Evolutionary conservation across 2,329 filamentous ascomycete species (phyloP), one percentile per base, ranked within the genome.

Genomic region (Hymenoscyphus albidus): DNA sequence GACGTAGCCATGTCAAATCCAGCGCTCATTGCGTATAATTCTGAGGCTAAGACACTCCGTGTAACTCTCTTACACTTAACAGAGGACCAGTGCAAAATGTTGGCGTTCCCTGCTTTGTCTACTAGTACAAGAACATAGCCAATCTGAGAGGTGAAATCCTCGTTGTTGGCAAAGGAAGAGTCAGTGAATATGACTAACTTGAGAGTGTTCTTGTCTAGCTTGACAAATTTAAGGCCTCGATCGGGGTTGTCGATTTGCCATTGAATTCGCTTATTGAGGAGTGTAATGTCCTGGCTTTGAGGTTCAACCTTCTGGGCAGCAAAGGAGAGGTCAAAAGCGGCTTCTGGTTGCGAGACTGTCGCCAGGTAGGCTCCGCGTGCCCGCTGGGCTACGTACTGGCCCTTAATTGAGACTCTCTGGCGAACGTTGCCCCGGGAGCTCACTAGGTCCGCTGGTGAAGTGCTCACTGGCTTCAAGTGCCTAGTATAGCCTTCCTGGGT

Each of bases 321-420:
- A 48, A 61, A 61, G 2, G 35, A 67, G 4, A 67, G 48, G 42
- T 64, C 39, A 39, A 64, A 66, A 32, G 56, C 44, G 14, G 54
- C 48, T 22, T 67, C 56, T 22, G 44, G 62, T 56, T 65, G 48
- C 27, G 32, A 62, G 18, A 66, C 40, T 14, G 55, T 60, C 18
- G 54, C 57, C 31, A 68, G 58, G 61, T 68, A 64, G 3, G 56
- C 62, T 31, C 64, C 60, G 61, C 57, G 18, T 5, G 58, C 62
- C 54, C 56, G 32, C 59, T 65, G 59, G 38, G 44, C 59, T 39
- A 65, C 12, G 27, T 62, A 65, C 48, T 65, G 31, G 12, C 63
- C 44, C 48, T 62, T 63, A 9, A 18, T 22, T n/a, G 59, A 55
- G 22, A 38, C 48, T 3, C 14, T 35, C n/a, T 63, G 14, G 40